Evolutionary conservation across 768 basidiomycete genomes (phyloP).

Genomic region (Suillus fuscotomentosus): DNA sequence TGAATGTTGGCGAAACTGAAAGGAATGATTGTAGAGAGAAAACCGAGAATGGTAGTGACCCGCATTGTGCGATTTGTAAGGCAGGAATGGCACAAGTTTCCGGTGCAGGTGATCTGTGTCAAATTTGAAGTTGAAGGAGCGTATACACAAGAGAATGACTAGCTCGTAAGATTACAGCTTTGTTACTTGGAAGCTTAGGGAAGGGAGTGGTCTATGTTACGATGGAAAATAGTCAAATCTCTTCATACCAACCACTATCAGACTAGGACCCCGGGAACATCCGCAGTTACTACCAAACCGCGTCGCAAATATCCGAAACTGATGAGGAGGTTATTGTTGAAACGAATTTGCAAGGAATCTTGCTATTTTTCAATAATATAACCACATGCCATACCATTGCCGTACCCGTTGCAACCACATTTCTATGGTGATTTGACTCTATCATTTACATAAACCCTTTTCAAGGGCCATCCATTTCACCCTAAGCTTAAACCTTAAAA

Average conservation of each 20-base stretch:
- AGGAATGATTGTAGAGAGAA: constrained; percentile 34
- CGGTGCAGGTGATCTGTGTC: not conserved
- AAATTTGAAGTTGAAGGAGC: constrained; percentile 16
- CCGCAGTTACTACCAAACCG: constrained; percentile 8
- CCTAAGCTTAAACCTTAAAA: no score
- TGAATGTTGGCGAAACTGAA: constrained; percentile 32
- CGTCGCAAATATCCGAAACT: no score
- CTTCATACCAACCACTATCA: constrained; percentile 1
- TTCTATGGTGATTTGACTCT: no score
- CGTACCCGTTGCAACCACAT: no score
- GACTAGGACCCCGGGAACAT: constrained; percentile 2
- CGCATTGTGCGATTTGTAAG: constrained; percentile 8
- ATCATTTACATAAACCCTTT: no score
- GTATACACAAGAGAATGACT: constrained; percentile 17
- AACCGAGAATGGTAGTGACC: constrained; percentile 29
- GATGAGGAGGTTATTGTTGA: no score
- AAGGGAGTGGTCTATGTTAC: constrained; percentile 2
- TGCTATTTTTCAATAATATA: no score
- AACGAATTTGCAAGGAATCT: no score
- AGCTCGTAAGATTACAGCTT: constrained; percentile 16
- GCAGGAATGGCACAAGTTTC: not conserved
- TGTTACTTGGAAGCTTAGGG: constrained; percentile 2
- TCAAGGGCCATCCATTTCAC: no score
- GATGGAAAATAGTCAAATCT: not conserved
- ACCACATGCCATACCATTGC: no score